These are phyloP conservation scores for Cytospora piceicola DNA, from an alignment of 2,329 filamentous ascomycete species.

Conservation along the genomic window DNA sequence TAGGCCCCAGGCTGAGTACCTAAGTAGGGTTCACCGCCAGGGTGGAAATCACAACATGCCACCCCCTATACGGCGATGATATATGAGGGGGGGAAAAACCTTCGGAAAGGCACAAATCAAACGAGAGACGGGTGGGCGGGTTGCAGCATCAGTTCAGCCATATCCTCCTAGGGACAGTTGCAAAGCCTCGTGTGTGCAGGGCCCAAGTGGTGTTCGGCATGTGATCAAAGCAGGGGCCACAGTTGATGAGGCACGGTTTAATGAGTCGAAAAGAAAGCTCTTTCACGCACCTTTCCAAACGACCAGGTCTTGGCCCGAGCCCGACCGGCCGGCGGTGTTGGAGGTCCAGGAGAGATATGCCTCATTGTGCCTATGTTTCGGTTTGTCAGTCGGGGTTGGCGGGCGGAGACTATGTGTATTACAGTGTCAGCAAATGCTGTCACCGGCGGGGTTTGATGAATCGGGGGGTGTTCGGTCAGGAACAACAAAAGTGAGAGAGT, in stretches of 20 bases:
- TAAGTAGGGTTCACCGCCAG: conserved; percentile 21
- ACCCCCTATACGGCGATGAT: conserved; percentile 11
- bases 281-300: conserved; percentile 28
- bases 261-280: conserved; percentile 9
- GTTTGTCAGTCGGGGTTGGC: background rate
- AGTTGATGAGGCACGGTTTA: background rate
- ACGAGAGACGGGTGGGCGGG: background rate
- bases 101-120: conserved; percentile 11
- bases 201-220: background rate
- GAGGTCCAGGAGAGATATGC: conserved; percentile 29
- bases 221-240: background rate
- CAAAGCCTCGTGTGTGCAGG: background rate
- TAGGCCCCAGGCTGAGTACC: too few relatives aligned
- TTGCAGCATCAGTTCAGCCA: conserved; percentile 4
- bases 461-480: background rate
- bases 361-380: conserved; percentile 24
- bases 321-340: conserved; percentile 18
- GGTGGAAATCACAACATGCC: conserved; percentile 18
- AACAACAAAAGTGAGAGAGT: background rate
- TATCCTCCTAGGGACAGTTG: background rate
- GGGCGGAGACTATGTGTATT: conserved; percentile 4
- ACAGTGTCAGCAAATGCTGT: conserved; percentile 22
- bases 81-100: conserved; percentile 9
- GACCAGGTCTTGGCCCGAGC: conserved; percentile 30
- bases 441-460: conserved; percentile 16